Evolutionary conservation across 2,329 filamentous ascomycete genomes (phyloP), one percentile per base, ranked within the genome.

Genomic region (Neofusicoccum umdonicola): DNA sequence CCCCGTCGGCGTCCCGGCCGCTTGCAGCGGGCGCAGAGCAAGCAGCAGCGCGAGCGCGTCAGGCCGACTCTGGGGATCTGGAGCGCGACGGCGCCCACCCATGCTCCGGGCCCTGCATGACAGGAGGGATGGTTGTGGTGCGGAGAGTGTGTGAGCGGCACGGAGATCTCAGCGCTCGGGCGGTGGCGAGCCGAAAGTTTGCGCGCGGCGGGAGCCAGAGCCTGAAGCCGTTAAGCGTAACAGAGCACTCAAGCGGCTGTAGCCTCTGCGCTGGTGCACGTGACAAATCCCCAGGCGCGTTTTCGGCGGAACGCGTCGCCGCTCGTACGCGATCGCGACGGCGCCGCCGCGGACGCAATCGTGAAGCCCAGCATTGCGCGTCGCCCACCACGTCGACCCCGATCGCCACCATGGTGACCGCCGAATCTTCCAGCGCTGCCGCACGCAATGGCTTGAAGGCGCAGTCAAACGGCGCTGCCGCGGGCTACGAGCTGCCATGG

Each of bases 401-500:
- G n/a, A 42, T 42, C 64, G 44, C 58, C 56, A 73, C 52, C 68
- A 83, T 83, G 81, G 78, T 78, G 22, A 75, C 77, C 71, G 80
- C 80, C 68, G 81, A 83, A 66, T 83, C 81, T 47, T 83, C 80
- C n/a, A 80, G 80, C 71, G 75, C 78, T 37, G 80, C 78, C 22
- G 71, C 74, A 61, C 74, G 73, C 69, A 81, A 81, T 64, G 78
- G 79, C 67, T 70, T 78, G 65, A 79, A 79, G 66, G 71, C 77
- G 4, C 63, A 61, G 54, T 37, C 63, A 12, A 76, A 78, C 37
- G 72, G 76, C 39, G 77, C 77, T 67, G 76, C 75, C 39, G 73
- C 79, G n/a, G 80, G 79, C 69, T 93, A 93, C 71, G 91, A 95
- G 77, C 82, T 95, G 64, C 91, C 91, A 79, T 95, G 91, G 90